Evolutionary conservation across 2,329 filamentous ascomycete species (phyloP), one percentile per base, ranked within the genome.

Genomic region (Colletotrichum sp.): DNA sequence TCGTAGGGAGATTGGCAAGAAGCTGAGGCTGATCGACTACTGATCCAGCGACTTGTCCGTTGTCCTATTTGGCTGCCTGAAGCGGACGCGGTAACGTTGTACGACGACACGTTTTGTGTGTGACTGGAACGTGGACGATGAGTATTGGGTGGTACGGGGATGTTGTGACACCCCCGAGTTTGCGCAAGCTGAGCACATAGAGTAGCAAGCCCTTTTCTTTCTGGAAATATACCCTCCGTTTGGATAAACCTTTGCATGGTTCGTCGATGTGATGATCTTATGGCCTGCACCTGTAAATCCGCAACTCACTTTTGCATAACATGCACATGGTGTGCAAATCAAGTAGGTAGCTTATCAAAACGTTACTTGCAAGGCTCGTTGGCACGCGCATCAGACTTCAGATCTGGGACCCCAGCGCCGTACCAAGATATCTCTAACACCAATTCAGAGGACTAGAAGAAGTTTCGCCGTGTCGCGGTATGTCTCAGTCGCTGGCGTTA

Each of bases 1-100:
- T 71, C 87, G 93, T 77, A 88, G 93, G 79, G 93, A 95, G 77
- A 90, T 96, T 9, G 94, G 94, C 39, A 93, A 95, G 89, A 94
- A 94, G 85, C 81, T 96, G 82, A 87, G 92, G 78, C 82, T 95
- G 82, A 90, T 90, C 69, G 94, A 95, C 78, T 95, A 94, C 79
- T 95, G 57, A 52, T 34, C 26, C 36, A 9, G 8, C 43, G 34
- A 24, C 6, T n/a, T 18, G 12, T 12, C 64, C 6, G 15, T n/a
- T 32, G 16, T 15, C 18, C 10, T 9, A 7, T 13, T 28, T 26
- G 13, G 32, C 21, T 34, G 32, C 32, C 15, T n/a, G 15, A 24
- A 32, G 15, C 26, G 34, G 67, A 34, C 26, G 39, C 10, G 21
- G 55, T 43, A 18, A 15, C 48, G 67, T 30, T 21, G 55, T 69